A percentile compares a stretch with the other conserved stretches of the same genome.
These are phyloP conservation scores for Chimonanthus salicifolius DNA, from an alignment of 164 flowering plant genomes.

Conservation along the genomic window DNA sequence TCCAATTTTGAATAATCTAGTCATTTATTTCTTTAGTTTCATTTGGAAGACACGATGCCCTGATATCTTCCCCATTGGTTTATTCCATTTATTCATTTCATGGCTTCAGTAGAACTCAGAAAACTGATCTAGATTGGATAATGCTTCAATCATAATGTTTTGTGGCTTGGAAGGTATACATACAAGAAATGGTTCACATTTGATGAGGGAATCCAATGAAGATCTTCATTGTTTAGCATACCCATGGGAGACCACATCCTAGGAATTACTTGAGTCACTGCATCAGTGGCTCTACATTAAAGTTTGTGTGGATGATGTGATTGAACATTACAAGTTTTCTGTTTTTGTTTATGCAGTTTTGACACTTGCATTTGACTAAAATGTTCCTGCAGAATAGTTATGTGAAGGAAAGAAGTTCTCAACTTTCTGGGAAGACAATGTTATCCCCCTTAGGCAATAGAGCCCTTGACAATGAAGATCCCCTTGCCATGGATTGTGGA, in stretches of 20 bases:
- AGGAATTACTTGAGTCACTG: background rate
- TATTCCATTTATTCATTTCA: no score
- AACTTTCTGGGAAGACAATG: slow-evolving; percentile 23
- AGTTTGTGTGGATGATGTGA: background rate
- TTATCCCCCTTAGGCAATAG: slow-evolving; percentile 26
- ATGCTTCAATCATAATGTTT: no score
- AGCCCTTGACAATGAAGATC: slow-evolving; percentile 34
- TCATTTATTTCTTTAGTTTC: no score
- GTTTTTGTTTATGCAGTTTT: slow-evolving; percentile 2
- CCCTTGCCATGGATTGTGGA: slow-evolving; percentile 33
- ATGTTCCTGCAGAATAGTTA: slow-evolving; percentile 27
- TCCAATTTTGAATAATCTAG: no score
- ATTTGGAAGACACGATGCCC: no score
- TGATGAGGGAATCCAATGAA: background rate
- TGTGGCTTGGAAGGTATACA: no score
- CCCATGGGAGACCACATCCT: background rate
- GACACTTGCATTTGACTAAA: slow-evolving; percentile 10
- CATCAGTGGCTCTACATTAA: background rate
- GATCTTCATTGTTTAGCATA: background rate
- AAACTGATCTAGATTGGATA: no score
- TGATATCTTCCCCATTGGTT: no score
- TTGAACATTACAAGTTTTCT: background rate
- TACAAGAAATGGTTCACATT: background rate
- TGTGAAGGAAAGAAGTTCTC: slow-evolving; percentile 25
- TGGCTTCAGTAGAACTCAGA: no score